Percentiles rank a stretch among this genome's conserved stretches.
Conservation (phyloP, 805 yeast species). For the Metschnikowia lunata region DNA sequence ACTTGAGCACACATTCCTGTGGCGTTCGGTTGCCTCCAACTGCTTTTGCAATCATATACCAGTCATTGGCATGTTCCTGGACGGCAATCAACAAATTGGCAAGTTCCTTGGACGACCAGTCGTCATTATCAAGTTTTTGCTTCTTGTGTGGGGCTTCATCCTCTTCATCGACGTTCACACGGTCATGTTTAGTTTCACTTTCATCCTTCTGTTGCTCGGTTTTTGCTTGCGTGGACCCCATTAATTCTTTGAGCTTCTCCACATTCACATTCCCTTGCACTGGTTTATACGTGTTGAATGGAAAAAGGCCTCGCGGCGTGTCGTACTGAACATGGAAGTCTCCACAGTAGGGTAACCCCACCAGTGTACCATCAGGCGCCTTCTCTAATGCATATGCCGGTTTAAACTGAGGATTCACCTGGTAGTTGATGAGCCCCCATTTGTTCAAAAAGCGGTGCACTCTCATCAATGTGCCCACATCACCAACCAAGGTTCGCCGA, state of each 20-base stretch:
- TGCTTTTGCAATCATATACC: constrained; percentile 69
- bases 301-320: constrained; percentile 89
- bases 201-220: background rate
- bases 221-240: constrained; percentile 9
- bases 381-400: constrained; percentile 59
- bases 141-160: constrained; percentile 23
- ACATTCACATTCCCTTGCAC: constrained; percentile 49
- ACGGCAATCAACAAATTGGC: constrained; percentile 59
- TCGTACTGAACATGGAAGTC: constrained; percentile 75
- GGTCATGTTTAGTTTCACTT: background rate
- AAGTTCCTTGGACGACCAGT: constrained; percentile 69
- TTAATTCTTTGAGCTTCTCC: constrained; percentile 28
- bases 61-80: constrained; percentile 61
- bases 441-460: constrained; percentile 78
- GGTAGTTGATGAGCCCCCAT: constrained; percentile 94
- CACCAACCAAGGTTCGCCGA: constrained; percentile 86
- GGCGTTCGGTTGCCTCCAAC: constrained; percentile 64
- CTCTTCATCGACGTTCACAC: background rate
- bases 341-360: constrained; percentile 66
- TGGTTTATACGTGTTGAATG: constrained; percentile 78
- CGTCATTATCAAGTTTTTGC: constrained; percentile 21
- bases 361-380: constrained; percentile 38
- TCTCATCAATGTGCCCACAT: constrained; percentile 83
- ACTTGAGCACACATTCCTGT: constrained; percentile 76
- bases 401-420: constrained; percentile 73